Conservation (phyloP, 106 monocot species). For the Phalaenopsis aphrodite region DNA sequence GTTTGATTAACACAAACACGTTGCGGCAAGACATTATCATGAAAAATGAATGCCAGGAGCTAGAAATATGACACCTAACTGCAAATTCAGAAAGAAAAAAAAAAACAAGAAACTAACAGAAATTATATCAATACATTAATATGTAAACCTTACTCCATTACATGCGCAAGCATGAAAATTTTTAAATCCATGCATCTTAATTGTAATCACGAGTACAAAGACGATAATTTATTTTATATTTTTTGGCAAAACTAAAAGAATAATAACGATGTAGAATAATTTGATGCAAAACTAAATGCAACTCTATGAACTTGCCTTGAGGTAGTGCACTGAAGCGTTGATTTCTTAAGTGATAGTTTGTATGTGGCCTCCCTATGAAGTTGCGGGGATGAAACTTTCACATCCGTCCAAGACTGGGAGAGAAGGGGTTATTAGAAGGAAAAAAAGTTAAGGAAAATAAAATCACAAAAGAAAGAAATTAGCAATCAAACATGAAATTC, state of each 20-base stretch:
- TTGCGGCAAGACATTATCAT: background rate
- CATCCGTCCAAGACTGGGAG: conserved; percentile 81
- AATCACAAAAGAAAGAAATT: background rate
- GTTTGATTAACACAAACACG: background rate
- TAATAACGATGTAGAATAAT: background rate
- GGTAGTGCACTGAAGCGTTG: conserved; percentile 58
- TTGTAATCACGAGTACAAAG: too few species aligned
- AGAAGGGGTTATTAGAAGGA: background rate
- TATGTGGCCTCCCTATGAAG: conserved; percentile 72
- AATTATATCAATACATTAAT: background rate
- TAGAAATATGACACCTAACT: background rate
- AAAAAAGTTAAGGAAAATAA: background rate
- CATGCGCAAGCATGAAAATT: background rate
- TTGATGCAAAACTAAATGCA: background rate
- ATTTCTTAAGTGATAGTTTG: conserved; percentile 77
- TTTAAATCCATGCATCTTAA: background rate
- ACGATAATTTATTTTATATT: background rate
- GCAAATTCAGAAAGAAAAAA: background rate
- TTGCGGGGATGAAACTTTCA: conserved; percentile 84
- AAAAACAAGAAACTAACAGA: background rate
- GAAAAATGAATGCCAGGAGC: background rate
- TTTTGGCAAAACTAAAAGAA: background rate
- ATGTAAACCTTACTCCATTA: background rate
- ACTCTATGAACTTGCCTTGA: conserved; percentile 54
- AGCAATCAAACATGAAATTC: background rate